Base-by-base conservation (phyloP, 1,284 basidiomycete genomes). In the Laetiporus sulphureus region DNA sequence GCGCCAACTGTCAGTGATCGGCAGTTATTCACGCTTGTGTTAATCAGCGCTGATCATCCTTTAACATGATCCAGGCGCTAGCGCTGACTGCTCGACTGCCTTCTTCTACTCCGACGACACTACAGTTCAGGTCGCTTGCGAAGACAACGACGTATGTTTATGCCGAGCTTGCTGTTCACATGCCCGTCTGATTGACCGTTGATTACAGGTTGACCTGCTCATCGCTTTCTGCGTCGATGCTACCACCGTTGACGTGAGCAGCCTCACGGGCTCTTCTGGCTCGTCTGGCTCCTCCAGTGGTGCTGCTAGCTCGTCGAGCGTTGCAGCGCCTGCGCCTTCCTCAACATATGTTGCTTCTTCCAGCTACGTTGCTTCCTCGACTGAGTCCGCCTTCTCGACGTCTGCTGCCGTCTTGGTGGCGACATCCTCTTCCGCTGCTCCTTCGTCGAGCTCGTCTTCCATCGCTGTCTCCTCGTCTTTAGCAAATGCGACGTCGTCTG, bases 51-150 rank as follows among this genome's bases (percentile, higher is more conserved):
- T 4, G 25, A 19, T 19, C 23, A 13, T 19, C 41, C 15, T 11
- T 41, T 40, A n/a, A n/a, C n/a, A n/a, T n/a, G n/a, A 24, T 24
- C 2, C 30, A 67, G 65, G 65, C 35, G 39, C 47, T 32, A 46
- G 43, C 29, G 15, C 52, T 4, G 34, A 36, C 22, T 72, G 71
- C 45, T 22, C 41, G 2, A 53, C 49, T 2, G 71, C 71, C 1
- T 74, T 72, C 55, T 66, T 63, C 54, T 12, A 27, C 4, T 42
- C 68, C 1, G 51, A 60, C 39, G 70, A 73, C 46, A 66, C 59
- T 39, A 46, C 53, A 29, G 71, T 65, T 19, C 71, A 72, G 46
- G 63, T 63, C 10, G 57, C 52, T 21, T 73, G 63, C 51, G 50
- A 63, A 48, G 32, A 12, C 13, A 43, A 57, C 38, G 49, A 63